Conservation (phyloP, 2,329 filamentous ascomycete species). For the Penicillium sp. region DNA sequence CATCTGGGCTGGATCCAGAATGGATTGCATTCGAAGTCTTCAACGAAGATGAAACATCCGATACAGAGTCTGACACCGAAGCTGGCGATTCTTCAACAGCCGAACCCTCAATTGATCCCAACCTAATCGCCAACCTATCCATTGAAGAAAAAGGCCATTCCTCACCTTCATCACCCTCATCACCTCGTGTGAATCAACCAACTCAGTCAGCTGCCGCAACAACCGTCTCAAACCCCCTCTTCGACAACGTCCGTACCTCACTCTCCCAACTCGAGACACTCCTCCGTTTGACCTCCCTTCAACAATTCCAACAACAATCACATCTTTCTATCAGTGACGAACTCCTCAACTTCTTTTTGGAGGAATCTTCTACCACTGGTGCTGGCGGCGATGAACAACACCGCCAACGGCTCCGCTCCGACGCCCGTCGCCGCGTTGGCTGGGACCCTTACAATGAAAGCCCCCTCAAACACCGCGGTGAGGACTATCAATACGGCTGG, state of each 20-base stretch:
- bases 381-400: slow-evolving; percentile 64
- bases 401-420: slow-evolving; percentile 60
- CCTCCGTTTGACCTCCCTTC: slow-evolving; percentile 79
- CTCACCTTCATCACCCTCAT: slow-evolving; percentile 32
- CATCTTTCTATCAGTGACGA: slow-evolving; percentile 91
- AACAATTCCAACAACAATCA: slow-evolving; percentile 87
- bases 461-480: slow-evolving; percentile 65
- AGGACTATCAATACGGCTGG: slow-evolving; percentile 62
- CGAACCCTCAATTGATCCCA: slow-evolving; percentile 42
- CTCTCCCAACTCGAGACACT: slow-evolving; percentile 86
- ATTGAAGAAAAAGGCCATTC: slow-evolving; percentile 33
- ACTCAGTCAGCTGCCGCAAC: slow-evolving; percentile 21
- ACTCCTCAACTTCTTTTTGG: slow-evolving; percentile 83
- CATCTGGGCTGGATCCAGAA: slow-evolving; percentile 77
- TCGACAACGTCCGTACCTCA: slow-evolving; percentile 62
- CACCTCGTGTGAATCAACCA: slow-evolving; percentile 35
- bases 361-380: slow-evolving; percentile 67
- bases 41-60: slow-evolving; percentile 62
- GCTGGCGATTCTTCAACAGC: slow-evolving; percentile 15
- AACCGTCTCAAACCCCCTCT: slow-evolving; percentile 51
- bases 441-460: slow-evolving; percentile 74
- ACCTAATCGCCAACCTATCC: slow-evolving; percentile 53
- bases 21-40: slow-evolving; percentile 92
- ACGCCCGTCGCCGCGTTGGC: slow-evolving; percentile 64
- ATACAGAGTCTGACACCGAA: slow-evolving; percentile 53